phyloP scores from a whole-genome alignment of 2,329 filamentous ascomycete genomes.

The Karstenula rhodostoma region DNA sequence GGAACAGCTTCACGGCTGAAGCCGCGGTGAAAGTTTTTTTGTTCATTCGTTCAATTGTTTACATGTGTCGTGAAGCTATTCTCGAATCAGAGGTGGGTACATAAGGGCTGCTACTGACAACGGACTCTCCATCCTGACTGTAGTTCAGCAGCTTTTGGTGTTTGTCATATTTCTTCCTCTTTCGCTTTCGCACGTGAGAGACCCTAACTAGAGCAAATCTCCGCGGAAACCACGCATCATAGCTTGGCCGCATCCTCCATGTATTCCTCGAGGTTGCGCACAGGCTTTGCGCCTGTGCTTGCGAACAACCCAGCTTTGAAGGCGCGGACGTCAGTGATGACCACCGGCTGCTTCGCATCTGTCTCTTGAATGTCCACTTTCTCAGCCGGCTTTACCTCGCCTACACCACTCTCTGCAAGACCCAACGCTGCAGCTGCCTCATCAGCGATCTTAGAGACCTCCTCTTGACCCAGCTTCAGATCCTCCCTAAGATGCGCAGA shows the following conservation, averaged over 20 bases:
- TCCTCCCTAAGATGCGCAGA: conserved; percentile 56
- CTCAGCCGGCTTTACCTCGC: conserved; percentile 53
- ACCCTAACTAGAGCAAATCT: neutral
- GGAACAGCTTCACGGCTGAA: neutral
- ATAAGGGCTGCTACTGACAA: neutral
- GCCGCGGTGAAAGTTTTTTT: neutral
- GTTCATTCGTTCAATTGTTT: neutral
- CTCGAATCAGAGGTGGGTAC: neutral
- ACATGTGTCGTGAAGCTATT: neutral
- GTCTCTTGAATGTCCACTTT: conserved; percentile 34
- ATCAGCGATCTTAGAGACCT: conserved; percentile 58
- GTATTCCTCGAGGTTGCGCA: conserved; percentile 81
- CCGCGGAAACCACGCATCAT: conserved; percentile 43
- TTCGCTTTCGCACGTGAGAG: neutral
- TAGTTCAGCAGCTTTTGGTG: neutral
- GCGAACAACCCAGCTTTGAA: conserved; percentile 81
- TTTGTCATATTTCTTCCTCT: neutral
- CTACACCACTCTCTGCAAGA: conserved; percentile 39
- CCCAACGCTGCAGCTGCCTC: conserved; percentile 60
- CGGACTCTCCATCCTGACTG: neutral
- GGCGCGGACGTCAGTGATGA: conserved; percentile 79
- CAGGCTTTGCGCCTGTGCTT: conserved; percentile 75
- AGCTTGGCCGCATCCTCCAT: conserved; percentile 87
- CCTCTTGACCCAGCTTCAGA: conserved; percentile 58
- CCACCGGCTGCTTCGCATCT: conserved; percentile 53